Evolutionary conservation across 1,284 basidiomycete species (phyloP).

Genomic region (Cystobasidium pallidum): DNA sequence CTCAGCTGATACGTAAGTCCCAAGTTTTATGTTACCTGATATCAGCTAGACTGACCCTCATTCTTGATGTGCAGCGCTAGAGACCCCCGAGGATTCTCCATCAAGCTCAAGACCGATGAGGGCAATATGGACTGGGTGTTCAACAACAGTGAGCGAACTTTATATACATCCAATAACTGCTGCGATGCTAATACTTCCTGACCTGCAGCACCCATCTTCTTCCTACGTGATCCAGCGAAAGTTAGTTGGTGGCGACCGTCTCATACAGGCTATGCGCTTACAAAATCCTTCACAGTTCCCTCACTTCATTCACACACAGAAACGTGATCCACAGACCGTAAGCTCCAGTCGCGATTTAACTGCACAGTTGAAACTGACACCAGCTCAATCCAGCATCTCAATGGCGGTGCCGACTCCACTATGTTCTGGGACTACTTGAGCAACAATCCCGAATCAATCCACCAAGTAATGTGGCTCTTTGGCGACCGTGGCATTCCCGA

Average conservation of each 20-base stretch:
- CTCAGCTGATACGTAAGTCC: conserved; percentile 70
- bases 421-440: conserved; percentile 73
- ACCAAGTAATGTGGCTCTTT: conserved; percentile 87
- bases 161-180: not conserved
- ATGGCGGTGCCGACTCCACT: conserved; percentile 67
- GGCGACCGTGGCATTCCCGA: conserved; percentile 85
- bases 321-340: conserved; percentile 79
- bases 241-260: not conserved
- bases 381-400: conserved; percentile 62
- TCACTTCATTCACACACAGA: conserved; percentile 93
- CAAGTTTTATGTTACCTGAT: not conserved
- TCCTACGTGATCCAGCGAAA: conserved; percentile 58
- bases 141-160: conserved; percentile 81
- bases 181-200: conserved; percentile 54
- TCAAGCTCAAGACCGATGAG: conserved; percentile 86
- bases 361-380: not conserved
- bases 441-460: conserved; percentile 89
- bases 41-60: too few species aligned
- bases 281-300: conserved; percentile 57
- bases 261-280: not conserved
- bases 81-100: conserved; percentile 87
- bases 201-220: conserved; percentile 44
- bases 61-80: conserved; percentile 61
- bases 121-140: conserved; percentile 88
- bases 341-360: not conserved